These are phyloP conservation scores for Cytospora schulzeri DNA, from an alignment of 2,329 filamentous ascomycete genomes.

Conservation along the genomic window DNA sequence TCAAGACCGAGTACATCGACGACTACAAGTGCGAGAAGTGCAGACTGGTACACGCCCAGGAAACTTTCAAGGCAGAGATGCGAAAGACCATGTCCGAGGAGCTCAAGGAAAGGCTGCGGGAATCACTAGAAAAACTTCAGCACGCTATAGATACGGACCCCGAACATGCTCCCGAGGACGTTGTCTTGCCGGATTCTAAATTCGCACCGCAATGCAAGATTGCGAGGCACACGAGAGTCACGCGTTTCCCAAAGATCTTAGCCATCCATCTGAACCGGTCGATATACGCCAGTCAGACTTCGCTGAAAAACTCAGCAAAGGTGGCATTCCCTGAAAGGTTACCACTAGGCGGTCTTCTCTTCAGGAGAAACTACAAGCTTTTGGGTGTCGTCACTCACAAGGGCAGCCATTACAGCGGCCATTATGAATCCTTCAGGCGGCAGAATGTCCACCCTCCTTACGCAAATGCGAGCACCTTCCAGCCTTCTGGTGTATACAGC, in stretches of 20 bases:
- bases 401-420: slow-evolving; percentile 91
- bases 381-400: slow-evolving; percentile 91
- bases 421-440: slow-evolving; percentile 94
- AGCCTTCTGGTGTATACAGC: slow-evolving; percentile 73
- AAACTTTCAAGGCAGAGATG: slow-evolving; percentile 63
- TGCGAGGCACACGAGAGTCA: slow-evolving; percentile 83
- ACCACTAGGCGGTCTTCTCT: slow-evolving; percentile 76
- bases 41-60: slow-evolving; percentile 77
- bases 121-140: slow-evolving; percentile 67
- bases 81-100: slow-evolving; percentile 54
- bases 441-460: slow-evolving; percentile 80
- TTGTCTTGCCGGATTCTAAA: slow-evolving; percentile 73
- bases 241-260: slow-evolving; percentile 83
- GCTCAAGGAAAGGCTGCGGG: slow-evolving; percentile 54
- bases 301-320: slow-evolving; percentile 92
- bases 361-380: slow-evolving; percentile 79
- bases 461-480: slow-evolving; percentile 79
- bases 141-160: slow-evolving; percentile 77
- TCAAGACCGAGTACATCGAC: slow-evolving; percentile 95
- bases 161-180: slow-evolving; percentile 71
- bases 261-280: slow-evolving; percentile 91
- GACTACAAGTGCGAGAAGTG: slow-evolving; percentile 97
- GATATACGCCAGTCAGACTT: slow-evolving; percentile 76
- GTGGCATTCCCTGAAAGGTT: slow-evolving; percentile 89
- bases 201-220: slow-evolving; percentile 81